phyloP scores from a whole-genome alignment of 2,329 filamentous ascomycete species.

The Exophiala phaeomuriformis region DNA sequence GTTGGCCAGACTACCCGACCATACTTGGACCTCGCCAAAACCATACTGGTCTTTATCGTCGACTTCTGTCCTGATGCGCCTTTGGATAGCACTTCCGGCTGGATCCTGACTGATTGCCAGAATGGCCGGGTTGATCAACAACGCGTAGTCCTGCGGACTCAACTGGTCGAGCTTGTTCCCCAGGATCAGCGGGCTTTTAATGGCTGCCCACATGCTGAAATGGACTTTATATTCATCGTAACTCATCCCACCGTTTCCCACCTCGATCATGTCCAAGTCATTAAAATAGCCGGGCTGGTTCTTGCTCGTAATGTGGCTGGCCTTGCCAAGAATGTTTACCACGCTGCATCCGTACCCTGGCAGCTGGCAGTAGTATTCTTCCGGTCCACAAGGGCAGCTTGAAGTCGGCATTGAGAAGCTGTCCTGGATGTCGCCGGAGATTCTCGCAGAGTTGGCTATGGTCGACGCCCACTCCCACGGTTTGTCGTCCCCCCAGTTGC shows the following conservation, averaged over 20 bases:
- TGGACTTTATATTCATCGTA: conserved; percentile 38
- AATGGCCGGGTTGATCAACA: conserved; percentile 44
- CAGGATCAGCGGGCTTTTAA: conserved; percentile 44
- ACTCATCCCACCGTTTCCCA: conserved; percentile 40
- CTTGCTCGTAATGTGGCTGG: conserved; percentile 37
- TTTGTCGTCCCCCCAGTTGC: conserved; percentile 47
- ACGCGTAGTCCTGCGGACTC: conserved; percentile 38
- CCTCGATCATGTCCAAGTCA: conserved; percentile 36
- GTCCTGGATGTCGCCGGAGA: conserved; percentile 43
- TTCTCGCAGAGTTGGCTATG: conserved; percentile 43
- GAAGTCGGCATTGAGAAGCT: conserved; percentile 40
- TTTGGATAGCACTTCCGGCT: conserved; percentile 35
- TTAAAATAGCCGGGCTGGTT: conserved; percentile 37
- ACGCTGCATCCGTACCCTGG: conserved; percentile 45
- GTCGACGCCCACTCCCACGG: conserved; percentile 43
- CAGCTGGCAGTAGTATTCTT: conserved; percentile 37
- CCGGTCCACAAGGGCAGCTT: conserved; percentile 38
- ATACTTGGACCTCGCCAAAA: conserved; percentile 44
- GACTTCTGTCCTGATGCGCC: conserved; percentile 42
- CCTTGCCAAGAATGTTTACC: conserved; percentile 47
- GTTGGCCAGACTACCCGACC: conserved; percentile 43
- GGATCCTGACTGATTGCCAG: conserved; percentile 47
- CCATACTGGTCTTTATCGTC: conserved; percentile 38
- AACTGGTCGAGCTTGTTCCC: conserved; percentile 41
- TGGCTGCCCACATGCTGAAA: conserved; percentile 45